Evolutionary conservation across 2,329 filamentous ascomycete genomes (phyloP), one percentile per base, ranked within the genome.

Genomic region (Thielaviopsis punctulata): DNA sequence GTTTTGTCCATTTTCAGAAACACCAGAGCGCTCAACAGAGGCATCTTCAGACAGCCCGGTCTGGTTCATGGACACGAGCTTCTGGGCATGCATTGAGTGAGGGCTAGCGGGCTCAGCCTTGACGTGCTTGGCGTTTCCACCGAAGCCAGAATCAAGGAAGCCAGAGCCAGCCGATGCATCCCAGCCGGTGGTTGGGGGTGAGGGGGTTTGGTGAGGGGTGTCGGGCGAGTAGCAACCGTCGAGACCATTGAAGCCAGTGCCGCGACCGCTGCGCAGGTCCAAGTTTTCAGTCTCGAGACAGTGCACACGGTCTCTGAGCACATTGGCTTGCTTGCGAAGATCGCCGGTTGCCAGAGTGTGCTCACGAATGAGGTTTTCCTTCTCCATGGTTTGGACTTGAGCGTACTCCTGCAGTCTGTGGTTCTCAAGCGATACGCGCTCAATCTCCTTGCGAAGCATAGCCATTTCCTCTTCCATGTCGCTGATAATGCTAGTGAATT

Each of bases 271-370:
- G 51, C 58, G 56, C 12, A 59, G 57, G 15, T 62, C 51, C 25
- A 63, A 57, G 30, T 51, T 45, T 18, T 53, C 50, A 45, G 33
- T 48, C 69, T 86, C 87, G 61, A 88, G 73, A 59, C 78, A 76
- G 66, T 82, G 76, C 58, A 84, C 73, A 61, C 83, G 79, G 56
- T 84, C 80, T 55, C 77, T 82, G 60, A 95, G 79, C 59, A 90
- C 80, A 62, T 79, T 80, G 66, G 95, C 82, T 74, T 93, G 92
- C 76, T 94, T 94, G 64, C 90, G 84, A 62, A 96, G 79, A 60
- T 92, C 86, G 54, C 84, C 84, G 12, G 86, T 88, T 74, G 96
- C 89, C 59, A 90, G 76, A 56, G 88, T 95, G 71, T 95, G 87
- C 53, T 75, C 75, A 63, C 85, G 80, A 61, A 95, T 84, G 69